A percentile compares a stretch with the other conserved stretches of the same genome.
phyloP scores from a whole-genome alignment of 2,329 filamentous ascomycete genomes.

The Exophiala xenobiotica region DNA sequence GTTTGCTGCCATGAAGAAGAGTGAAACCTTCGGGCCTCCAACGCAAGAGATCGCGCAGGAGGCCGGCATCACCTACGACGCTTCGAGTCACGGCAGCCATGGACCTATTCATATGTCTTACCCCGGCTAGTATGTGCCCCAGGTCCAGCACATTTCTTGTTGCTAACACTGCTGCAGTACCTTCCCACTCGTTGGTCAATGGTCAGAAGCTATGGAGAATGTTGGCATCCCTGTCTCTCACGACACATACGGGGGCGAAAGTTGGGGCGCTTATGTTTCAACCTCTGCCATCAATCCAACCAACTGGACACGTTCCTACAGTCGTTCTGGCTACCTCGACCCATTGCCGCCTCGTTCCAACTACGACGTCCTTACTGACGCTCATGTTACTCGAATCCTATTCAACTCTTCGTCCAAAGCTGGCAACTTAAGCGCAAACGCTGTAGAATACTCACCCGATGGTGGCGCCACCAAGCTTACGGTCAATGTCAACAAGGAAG shows the following conservation, averaged over 20 bases:
- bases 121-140: conserved; percentile 35
- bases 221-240: conserved; percentile 33
- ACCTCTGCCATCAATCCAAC: conserved; percentile 38
- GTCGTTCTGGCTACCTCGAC: conserved; percentile 38
- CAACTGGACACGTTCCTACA: conserved; percentile 40
- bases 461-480: conserved; percentile 33
- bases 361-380: conserved; percentile 33
- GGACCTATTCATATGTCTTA: conserved; percentile 54
- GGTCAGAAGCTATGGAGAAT: conserved; percentile 22
- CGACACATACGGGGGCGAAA: conserved; percentile 36
- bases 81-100: conserved; percentile 41
- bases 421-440: conserved; percentile 34
- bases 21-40: conserved; percentile 43
- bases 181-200: conserved; percentile 20
- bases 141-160: background rate
- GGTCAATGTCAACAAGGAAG: conserved; percentile 46
- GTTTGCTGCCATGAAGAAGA: conserved; percentile 39
- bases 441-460: conserved; percentile 37
- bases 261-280: conserved; percentile 36
- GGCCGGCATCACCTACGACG: conserved; percentile 42
- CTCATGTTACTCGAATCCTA: conserved; percentile 26
- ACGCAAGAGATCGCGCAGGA: conserved; percentile 36
- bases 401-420: conserved; percentile 31
- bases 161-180: conserved; percentile 30
- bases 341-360: conserved; percentile 35